A percentile compares a stretch with the other conserved stretches of the same genome.
Conservation (phyloP, 805 yeast genomes). For the Candida taoyuanica region DNA sequence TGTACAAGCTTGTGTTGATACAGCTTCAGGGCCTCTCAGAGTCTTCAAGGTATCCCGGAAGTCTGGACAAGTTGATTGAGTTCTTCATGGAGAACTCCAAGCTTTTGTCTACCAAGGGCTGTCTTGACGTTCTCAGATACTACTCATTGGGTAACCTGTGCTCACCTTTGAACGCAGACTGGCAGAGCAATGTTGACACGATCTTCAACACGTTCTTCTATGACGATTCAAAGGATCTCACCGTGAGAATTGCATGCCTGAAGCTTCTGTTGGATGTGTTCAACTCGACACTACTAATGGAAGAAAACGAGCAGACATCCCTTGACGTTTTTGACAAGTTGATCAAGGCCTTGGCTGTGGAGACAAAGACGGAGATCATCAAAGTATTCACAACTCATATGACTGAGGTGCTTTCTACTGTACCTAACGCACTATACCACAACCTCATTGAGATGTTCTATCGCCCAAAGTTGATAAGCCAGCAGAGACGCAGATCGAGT, state of each 20-base stretch:
- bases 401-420: constrained; percentile 16
- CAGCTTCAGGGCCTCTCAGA: constrained; percentile 32
- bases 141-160: constrained; percentile 49
- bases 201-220: constrained; percentile 43
- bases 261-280: constrained; percentile 24
- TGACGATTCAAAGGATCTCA: constrained; percentile 20
- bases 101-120: constrained; percentile 33
- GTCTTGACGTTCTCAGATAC: constrained; percentile 41
- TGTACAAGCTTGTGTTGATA: constrained; percentile 33
- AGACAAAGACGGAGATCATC: constrained; percentile 28
- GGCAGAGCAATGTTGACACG: constrained; percentile 44
- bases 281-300: constrained; percentile 19
- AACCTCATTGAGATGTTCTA: constrained; percentile 24
- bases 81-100: constrained; percentile 37
- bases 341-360: constrained; percentile 16
- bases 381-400: constrained; percentile 29
- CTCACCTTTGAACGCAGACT: constrained; percentile 44
- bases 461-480: constrained; percentile 19
- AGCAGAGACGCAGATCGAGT: constrained; percentile 24
- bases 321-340: constrained; percentile 13
- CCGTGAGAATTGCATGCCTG: constrained; percentile 31
- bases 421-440: constrained; percentile 13
- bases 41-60: constrained; percentile 34
- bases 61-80: constrained; percentile 37
- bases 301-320: constrained; percentile 14